Conservation (phyloP, 495 filamentous ascomycete genomes). For the Ramalina peruviana region DNA sequence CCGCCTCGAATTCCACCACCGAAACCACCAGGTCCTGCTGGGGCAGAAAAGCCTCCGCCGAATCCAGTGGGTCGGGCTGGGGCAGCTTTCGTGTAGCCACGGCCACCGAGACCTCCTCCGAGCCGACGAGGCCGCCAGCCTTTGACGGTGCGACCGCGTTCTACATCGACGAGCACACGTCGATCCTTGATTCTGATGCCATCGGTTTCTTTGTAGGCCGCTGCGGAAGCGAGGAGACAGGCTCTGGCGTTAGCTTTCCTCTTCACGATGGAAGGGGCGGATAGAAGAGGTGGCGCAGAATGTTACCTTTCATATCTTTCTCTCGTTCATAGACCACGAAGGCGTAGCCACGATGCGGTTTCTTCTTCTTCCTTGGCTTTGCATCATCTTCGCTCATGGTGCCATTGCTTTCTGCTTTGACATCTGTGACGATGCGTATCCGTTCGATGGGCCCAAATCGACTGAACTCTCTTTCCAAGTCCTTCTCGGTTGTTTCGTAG, state of each 20-base stretch:
- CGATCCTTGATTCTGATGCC: constrained; percentile 86
- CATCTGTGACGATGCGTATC: constrained; percentile 75
- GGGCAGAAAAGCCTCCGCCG: constrained; percentile 37
- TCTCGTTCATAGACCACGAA: constrained; percentile 96
- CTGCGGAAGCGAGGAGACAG: constrained; percentile 26
- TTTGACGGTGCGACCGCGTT: constrained; percentile 86
- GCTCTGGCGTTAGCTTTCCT: constrained; percentile 20
- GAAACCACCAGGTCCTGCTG: constrained; percentile 52
- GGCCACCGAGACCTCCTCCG: constrained; percentile 83
- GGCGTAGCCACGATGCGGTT: constrained; percentile 80
- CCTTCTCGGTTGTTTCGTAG: constrained; percentile 76
- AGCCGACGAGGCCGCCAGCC: constrained; percentile 89
- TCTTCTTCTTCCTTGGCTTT: constrained; percentile 64
- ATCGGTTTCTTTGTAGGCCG: constrained; percentile 77
- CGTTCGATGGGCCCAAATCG: constrained; percentile 91
- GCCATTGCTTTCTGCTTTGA: constrained; percentile 26
- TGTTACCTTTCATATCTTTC: constrained; percentile 98
- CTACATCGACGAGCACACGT: constrained; percentile 86
- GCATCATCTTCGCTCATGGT: constrained; percentile 10
- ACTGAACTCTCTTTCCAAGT: constrained; percentile 87
- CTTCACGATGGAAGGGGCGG: constrained; percentile 17
- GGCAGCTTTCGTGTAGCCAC: constrained; percentile 78
- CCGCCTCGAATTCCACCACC: constrained; percentile 54
- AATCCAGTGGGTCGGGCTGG: constrained; percentile 54
- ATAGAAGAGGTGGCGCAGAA: constrained; percentile 23